Evolutionary conservation across 1,139 yeast genomes (phyloP).

Genomic region (Lodderomyces metapsilosis): DNA sequence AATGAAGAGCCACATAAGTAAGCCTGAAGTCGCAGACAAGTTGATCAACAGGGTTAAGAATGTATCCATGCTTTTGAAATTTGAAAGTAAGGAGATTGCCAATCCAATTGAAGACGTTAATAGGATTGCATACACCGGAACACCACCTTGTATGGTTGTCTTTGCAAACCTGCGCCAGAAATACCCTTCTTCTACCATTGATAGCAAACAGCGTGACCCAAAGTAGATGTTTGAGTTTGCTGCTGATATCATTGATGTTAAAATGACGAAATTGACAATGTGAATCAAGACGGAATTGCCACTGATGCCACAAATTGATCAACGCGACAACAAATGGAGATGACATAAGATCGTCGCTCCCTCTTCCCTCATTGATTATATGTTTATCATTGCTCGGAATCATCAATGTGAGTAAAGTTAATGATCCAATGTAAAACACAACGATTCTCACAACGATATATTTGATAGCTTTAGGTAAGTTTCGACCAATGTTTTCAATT

Average conservation of each 20-base stretch:
- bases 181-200: slow-evolving; percentile 17
- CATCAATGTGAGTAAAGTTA: slow-evolving; percentile 18
- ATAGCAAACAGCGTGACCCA: slow-evolving; percentile 24
- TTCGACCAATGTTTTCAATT: slow-evolving; percentile 16
- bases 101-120: slow-evolving; percentile 21
- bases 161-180: slow-evolving; percentile 8
- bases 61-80: slow-evolving; percentile 14
- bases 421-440: slow-evolving; percentile 17
- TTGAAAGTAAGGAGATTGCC: slow-evolving; percentile 14
- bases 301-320: slow-evolving; percentile 12
- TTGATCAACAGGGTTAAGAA: slow-evolving; percentile 20
- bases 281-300: slow-evolving; percentile 8
- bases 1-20: slow-evolving; percentile 24
- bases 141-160: slow-evolving; percentile 14
- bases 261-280: slow-evolving; percentile 21
- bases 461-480: slow-evolving; percentile 16
- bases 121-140: slow-evolving; percentile 21
- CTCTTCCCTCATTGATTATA: slow-evolving; percentile 6
- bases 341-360: slow-evolving; percentile 11
- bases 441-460: slow-evolving; percentile 18
- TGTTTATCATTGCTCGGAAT: slow-evolving; percentile 18
- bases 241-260: slow-evolving; percentile 24
- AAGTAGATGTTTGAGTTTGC: slow-evolving; percentile 29
- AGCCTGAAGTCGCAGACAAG: slow-evolving; percentile 24
- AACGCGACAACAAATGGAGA: slow-evolving; percentile 19